Evolutionary conservation across 2,329 filamentous ascomycete species (phyloP), one percentile per base, ranked within the genome.

Genomic region (Aspergillus sp.): DNA sequence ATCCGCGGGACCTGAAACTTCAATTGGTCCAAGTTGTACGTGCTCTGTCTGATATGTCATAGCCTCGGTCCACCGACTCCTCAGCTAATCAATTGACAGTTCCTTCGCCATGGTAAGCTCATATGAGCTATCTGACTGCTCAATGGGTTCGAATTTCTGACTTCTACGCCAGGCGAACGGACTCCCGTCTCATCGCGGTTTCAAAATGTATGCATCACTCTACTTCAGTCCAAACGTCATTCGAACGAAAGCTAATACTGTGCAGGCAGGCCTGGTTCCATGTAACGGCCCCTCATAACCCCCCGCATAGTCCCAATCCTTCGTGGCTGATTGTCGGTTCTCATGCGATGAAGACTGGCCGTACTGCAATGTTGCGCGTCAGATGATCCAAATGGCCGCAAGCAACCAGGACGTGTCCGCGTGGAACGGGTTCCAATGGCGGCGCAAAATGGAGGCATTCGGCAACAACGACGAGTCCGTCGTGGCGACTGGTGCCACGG

Each of bases 121-220:
- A 19, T 47, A 23, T 5, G 34, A 2, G 14, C 14, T 38, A 16
- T 11, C 7, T 38, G 6, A 21, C 2, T 16, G 14, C 14, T 38
- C 34, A 38, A n/a, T 25, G 13, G 4, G 19, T 9, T 50, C 40
- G 4, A 10, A 7, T n/a, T 2, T 42, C 36, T 42, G 21, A 42
- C 17, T 29, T 41, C 58, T 48, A 59, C 45, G 17, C 10, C 56
- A 83, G 81, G 83, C 60, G 85, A 88, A 76, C 87, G 93, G 53
- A 93, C 88, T 6, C 93, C 93, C 23, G 89, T 97, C 23, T 88
- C 85, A 53, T 81, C 89, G n/a, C 88, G 94, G 36, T 97, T 99
- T 71, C 83, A 89, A 67, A 94, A 93, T 75, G 82, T 78, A 71
- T 60, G 72, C 13, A 21, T 45, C 9, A 45, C 36, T 20, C 21